Conservation (phyloP, 2,329 filamentous ascomycete genomes). For the Cercospora sp. region DNA sequence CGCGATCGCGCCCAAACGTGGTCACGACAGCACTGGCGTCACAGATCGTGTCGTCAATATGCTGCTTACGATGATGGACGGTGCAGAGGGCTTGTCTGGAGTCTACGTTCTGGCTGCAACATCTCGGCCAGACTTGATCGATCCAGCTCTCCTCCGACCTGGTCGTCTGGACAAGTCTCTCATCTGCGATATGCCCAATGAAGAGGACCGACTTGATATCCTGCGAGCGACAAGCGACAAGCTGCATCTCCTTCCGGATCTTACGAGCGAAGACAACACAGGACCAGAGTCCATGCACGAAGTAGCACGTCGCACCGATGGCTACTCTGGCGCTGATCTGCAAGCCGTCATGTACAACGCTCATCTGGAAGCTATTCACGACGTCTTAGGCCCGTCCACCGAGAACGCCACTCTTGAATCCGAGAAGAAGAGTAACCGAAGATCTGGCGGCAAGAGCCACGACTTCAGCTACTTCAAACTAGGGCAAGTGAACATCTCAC, state of each 20-base stretch:
- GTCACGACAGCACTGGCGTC: constrained; percentile 96
- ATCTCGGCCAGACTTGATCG: constrained; percentile 88
- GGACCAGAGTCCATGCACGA: constrained; percentile 56
- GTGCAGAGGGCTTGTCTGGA: constrained; percentile 88
- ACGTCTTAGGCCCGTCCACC: constrained; percentile 64
- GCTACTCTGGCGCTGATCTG: constrained; percentile 90
- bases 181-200: constrained; percentile 81
- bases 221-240: constrained; percentile 80
- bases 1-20: constrained; percentile 93
- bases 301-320: constrained; percentile 76
- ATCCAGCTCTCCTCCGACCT: constrained; percentile 86
- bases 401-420: constrained; percentile 35
- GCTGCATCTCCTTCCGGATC: constrained; percentile 66
- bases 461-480: constrained; percentile 25
- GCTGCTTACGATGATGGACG: constrained; percentile 97
- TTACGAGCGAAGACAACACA: constrained; percentile 50
- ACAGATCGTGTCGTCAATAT: constrained; percentile 98
- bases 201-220: constrained; percentile 84
- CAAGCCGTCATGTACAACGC: constrained; percentile 96
- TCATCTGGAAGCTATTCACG: constrained; percentile 94
- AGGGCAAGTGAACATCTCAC: constrained; percentile 7
- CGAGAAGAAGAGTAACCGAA: constrained; percentile 31
- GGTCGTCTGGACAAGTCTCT: constrained; percentile 91
- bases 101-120: constrained; percentile 97
- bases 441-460: constrained; percentile 6